Evolutionary conservation across 306 rosid species (phyloP).

Genomic region (Vigna trinervia): DNA sequence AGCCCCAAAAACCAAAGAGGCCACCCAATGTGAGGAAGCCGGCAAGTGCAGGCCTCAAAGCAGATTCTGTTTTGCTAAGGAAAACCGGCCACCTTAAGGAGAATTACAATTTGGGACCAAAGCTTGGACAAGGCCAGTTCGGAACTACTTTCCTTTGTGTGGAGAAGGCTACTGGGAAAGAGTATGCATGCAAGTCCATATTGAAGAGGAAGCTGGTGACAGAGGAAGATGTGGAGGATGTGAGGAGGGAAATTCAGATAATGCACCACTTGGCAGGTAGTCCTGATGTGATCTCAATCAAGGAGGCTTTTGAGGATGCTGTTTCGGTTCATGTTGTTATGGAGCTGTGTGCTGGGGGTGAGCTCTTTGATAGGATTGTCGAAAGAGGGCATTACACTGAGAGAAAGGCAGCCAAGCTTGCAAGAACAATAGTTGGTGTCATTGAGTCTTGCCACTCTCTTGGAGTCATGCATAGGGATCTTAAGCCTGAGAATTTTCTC

Average conservation of each 20-base stretch:
- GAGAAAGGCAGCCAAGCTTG: conserved; percentile 76
- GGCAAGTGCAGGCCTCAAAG: conserved; percentile 71
- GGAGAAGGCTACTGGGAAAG: conserved; percentile 72
- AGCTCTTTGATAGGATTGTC: conserved; percentile 84
- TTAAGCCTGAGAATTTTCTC: conserved; percentile 93
- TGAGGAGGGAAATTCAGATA: conserved; percentile 91
- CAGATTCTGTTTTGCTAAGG: conserved; percentile 65
- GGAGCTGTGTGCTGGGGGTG: conserved; percentile 94
- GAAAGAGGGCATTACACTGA: conserved; percentile 77
- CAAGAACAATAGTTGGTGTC: conserved; percentile 76
- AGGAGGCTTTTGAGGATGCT: conserved; percentile 84
- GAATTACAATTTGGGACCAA: conserved; percentile 61
- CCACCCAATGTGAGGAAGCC: conserved; percentile 57
- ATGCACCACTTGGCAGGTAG: conserved; percentile 88
- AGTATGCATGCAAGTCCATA: conserved; percentile 89
- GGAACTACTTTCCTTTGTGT: conserved; percentile 82
- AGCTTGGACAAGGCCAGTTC: conserved; percentile 86
- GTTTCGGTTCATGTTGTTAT: conserved; percentile 87
- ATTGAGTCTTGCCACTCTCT: conserved; percentile 88
- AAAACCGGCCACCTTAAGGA: conserved; percentile 75
- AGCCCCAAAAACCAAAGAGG: conserved; percentile 45
- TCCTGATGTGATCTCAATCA: conserved; percentile 62
- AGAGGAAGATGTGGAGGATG: conserved; percentile 80
- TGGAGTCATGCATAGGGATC: conserved; percentile 97
- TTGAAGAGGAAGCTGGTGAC: conserved; percentile 71